phyloP scores from a whole-genome alignment of 768 basidiomycete genomes.

The Tulasnella sp. region DNA sequence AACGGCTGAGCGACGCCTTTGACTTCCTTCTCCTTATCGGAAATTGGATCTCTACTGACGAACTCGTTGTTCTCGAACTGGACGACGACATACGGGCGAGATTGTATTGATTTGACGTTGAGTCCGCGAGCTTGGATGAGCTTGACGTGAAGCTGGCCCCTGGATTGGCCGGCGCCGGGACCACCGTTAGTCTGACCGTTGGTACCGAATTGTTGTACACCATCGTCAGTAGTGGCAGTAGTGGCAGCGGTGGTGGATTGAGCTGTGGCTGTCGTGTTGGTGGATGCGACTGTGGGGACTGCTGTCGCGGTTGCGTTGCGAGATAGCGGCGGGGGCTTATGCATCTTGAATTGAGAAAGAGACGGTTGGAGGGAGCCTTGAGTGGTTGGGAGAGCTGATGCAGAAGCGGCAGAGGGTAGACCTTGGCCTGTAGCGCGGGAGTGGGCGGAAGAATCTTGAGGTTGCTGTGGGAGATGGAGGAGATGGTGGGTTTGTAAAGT shows the following conservation, averaged over 20 bases:
- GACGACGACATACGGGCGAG: conserved; percentile 88
- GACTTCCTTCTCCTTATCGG: conserved; percentile 80
- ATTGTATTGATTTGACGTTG: conserved; percentile 54
- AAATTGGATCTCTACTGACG: conserved; percentile 80
- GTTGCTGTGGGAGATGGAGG: conserved; percentile 12
- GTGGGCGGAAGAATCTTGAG: conserved; percentile 3
- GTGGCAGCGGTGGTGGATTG: neutral
- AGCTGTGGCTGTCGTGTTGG: conserved; percentile 8
- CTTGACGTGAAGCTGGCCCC: conserved; percentile 83
- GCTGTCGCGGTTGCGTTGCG: conserved; percentile 27
- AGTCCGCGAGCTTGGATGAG: conserved; percentile 85
- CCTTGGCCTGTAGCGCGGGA: neutral
- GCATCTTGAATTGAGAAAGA: conserved; percentile 62
- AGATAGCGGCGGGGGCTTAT: conserved; percentile 44
- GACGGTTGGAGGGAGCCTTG: conserved; percentile 76
- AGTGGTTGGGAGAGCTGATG: conserved; percentile 48
- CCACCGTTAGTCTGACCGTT: conserved; percentile 8
- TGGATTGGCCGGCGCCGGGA: conserved; percentile 16
- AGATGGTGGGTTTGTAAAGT: conserved; percentile 20
- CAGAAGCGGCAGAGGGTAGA: conserved; percentile 35
- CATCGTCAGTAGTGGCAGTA: conserved; percentile 2
- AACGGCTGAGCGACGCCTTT: conserved; percentile 62
- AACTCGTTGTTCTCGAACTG: conserved; percentile 99
- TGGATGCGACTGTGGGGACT: conserved; percentile 4
- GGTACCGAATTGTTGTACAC: neutral